A percentile compares a stretch with the other conserved stretches of the same genome.
These are phyloP conservation scores for Colletotrichum spaethianum DNA, from an alignment of 2,329 filamentous ascomycete species.

Conservation along the genomic window DNA sequence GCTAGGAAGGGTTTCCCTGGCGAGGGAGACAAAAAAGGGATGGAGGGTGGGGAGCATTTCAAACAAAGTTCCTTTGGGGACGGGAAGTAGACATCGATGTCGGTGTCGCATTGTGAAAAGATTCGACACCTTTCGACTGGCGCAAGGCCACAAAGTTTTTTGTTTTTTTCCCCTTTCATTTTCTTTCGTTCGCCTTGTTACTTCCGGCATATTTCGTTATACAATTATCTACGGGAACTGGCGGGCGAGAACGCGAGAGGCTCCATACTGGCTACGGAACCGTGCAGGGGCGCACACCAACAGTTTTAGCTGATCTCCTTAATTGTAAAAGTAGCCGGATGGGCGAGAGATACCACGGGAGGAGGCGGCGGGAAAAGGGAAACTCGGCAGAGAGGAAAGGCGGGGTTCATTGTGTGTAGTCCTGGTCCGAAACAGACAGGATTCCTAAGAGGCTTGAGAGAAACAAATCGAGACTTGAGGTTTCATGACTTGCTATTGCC, in stretches of 20 bases:
- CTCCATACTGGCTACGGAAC: neutral
- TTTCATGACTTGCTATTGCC: neutral
- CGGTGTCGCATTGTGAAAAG: slow-evolving; percentile 10
- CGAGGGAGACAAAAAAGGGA: slow-evolving; percentile 18
- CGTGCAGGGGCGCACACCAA: slow-evolving; percentile 8
- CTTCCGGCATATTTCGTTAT: neutral
- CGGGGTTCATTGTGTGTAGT: neutral
- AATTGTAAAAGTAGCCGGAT: slow-evolving; percentile 37
- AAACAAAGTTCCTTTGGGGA: slow-evolving; percentile 26
- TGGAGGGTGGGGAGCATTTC: slow-evolving; percentile 33
- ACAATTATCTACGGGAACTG: slow-evolving; percentile 6
- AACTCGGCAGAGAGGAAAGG: neutral
- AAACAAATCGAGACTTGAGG: neutral
- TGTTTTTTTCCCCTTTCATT: neutral
- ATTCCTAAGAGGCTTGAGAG: neutral
- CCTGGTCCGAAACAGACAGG: neutral
- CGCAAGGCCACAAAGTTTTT: slow-evolving; percentile 15
- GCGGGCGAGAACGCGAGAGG: neutral
- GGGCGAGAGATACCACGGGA: slow-evolving; percentile 7
- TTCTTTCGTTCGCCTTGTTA: neutral
- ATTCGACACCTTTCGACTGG: slow-evolving; percentile 11
- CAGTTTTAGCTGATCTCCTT: slow-evolving; percentile 25
- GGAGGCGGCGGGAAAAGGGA: neutral
- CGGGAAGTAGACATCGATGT: slow-evolving; percentile 30
- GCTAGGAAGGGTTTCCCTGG: neutral